Evolutionary conservation across 2,329 filamentous ascomycete species (phyloP), one percentile per base, ranked within the genome.

Genomic region (Venturia nashicola): DNA sequence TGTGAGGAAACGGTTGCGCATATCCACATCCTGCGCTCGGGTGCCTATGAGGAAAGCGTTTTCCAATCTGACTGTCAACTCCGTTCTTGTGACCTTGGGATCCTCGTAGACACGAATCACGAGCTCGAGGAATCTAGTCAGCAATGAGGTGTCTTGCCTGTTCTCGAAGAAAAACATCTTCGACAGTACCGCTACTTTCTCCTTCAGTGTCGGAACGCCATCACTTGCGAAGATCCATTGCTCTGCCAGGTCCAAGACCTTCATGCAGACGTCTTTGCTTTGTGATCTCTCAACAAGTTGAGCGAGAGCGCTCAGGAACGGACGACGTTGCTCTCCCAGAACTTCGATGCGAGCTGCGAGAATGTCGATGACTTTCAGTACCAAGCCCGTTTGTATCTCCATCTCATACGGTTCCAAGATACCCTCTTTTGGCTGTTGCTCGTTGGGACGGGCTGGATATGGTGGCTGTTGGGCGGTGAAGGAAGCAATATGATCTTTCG

Each of bases 21-120:
- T 97, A 65, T 96, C 89, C 14, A 97, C 90, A 73, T 99, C 93
- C 69, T 92, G 87, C 2, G 93, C 93, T 69, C 95, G 81, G 0
- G 93, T 95, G 36, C 95, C 94, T 61, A 99, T 94, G 67, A 99
- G 82, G 81, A 99, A 99, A 5, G 94, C 94, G 75, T 97, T 93
- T 77, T 99, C 94, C 83, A 99, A 89, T 4, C 95, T 86, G 11
- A 99, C 95, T 0, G 94, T 97, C 62, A 99, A 82, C 75, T 99
- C 94, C 0, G 93, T 97, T 40, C 92, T 84, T 0, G 92, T 91
- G 67, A 99, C 94, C 76, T 95, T 96, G 0, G 91, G 90, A 71
- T 99, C 94, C 72, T 99, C 95, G 73, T 99, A 99, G 65, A 99
- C 97, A 60, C 92, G 87, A 69, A 99, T 96, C 34, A 99, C 94